Percentiles rank a stretch among this genome's conserved stretches.
Evolutionary conservation across 495 filamentous ascomycete species (phyloP).

Genomic region (Recurvomyces mirabilis): DNA sequence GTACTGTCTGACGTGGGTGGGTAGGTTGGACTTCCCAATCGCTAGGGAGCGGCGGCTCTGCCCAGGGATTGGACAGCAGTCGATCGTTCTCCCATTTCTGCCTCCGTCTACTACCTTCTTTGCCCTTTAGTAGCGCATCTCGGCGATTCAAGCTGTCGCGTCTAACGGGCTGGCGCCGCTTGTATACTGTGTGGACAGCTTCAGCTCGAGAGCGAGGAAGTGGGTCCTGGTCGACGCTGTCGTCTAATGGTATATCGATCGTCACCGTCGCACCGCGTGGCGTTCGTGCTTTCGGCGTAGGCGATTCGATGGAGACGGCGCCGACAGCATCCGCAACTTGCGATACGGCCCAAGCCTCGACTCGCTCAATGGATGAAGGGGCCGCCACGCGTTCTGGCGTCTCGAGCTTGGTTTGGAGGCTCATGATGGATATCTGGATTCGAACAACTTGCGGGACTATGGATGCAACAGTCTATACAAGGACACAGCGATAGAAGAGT

Average conservation of each 20-base stretch:
- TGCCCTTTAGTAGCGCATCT: constrained; percentile 77
- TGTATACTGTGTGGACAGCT: constrained; percentile 15
- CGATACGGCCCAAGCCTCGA: constrained; percentile 21
- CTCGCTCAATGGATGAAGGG: constrained; percentile 13
- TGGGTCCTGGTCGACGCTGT: constrained; percentile 4
- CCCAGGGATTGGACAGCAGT: constrained; percentile 77
- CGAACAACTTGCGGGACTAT: too few species aligned
- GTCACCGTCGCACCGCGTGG: constrained; percentile 25
- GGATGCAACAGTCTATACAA: too few species aligned
- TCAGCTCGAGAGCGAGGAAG: constrained; percentile 1
- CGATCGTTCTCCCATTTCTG: constrained; percentile 94
- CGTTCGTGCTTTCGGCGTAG: neutral
- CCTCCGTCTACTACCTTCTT: constrained; percentile 78
- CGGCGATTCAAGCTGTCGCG: constrained; percentile 55
- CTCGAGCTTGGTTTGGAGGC: neutral
- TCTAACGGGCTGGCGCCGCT: constrained; percentile 31
- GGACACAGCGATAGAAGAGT: too few species aligned
- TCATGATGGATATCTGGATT: too few species aligned
- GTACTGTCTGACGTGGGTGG: constrained; percentile 61
- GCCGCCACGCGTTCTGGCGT: constrained; percentile 2
- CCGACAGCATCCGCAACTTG: constrained; percentile 14
- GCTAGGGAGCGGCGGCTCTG: constrained; percentile 60
- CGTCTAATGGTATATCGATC: constrained; percentile 35
- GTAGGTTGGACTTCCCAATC: constrained; percentile 78
- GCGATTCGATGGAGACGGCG: constrained; percentile 3